These are phyloP conservation scores for Pholiota molesta DNA, from an alignment of 768 basidiomycete genomes.

Conservation along the genomic window DNA sequence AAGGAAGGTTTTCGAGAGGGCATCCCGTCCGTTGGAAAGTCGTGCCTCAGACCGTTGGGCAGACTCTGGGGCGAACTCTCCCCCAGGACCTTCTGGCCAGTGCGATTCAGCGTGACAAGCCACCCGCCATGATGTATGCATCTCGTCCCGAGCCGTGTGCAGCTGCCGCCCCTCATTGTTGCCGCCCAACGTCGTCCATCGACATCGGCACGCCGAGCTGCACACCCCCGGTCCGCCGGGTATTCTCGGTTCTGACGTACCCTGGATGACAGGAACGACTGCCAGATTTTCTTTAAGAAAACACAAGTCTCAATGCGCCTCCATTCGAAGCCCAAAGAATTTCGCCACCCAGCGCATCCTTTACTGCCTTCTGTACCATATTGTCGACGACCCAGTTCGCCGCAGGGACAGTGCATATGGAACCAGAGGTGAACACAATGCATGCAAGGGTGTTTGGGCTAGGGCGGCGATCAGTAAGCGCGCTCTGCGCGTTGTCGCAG, in stretches of 20 bases:
- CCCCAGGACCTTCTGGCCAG: too few species aligned
- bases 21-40: too few species aligned
- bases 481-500: constrained; percentile 43
- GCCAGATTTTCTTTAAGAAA: constrained; percentile 73
- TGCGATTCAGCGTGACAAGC: too few species aligned
- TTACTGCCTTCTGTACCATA: too few species aligned
- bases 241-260: constrained; percentile 68
- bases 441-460: constrained; percentile 35
- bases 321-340: constrained; percentile 92
- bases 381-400: too few species aligned
- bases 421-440: constrained; percentile 69
- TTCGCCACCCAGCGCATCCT: too few species aligned
- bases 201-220: constrained; percentile 20
- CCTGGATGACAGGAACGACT: constrained; percentile 77
- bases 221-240: constrained; percentile 51
- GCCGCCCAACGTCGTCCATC: constrained; percentile 27
- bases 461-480: constrained; percentile 43
- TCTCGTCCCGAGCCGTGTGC: too few species aligned
- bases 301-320: constrained; percentile 79
- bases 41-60: too few species aligned
- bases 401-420: too few species aligned
- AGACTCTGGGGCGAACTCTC: too few species aligned
- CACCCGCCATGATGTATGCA: too few species aligned
- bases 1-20: constrained; percentile 66
- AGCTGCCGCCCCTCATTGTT: constrained; percentile 57